These are phyloP conservation scores for Gynostemma pentaphyllum DNA, from an alignment of 306 rosid genomes.

Conservation along the genomic window DNA sequence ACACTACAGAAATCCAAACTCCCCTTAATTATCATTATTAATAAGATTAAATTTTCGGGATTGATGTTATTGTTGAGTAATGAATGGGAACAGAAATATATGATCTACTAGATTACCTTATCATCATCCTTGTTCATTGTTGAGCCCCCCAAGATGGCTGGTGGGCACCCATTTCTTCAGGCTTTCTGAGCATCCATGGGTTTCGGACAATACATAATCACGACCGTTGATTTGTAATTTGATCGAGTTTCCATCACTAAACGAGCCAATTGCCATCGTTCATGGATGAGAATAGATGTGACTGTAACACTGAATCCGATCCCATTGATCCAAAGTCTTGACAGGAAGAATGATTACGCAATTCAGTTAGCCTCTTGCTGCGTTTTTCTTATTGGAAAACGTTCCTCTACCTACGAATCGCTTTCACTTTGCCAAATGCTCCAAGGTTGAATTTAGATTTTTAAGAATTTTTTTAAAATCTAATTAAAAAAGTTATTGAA, in stretches of 20 bases:
- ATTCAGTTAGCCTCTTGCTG: constrained; percentile 3
- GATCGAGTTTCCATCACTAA: background rate
- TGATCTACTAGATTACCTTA: no score
- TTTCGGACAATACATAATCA: background rate
- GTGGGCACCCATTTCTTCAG: background rate
- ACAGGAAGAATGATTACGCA: background rate
- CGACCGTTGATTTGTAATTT: background rate
- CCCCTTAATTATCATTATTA: no score
- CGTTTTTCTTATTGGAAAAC: background rate
- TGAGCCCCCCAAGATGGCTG: background rate
- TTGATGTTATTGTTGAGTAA: background rate
- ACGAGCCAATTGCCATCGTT: background rate
- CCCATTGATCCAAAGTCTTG: background rate
- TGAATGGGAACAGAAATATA: no score
- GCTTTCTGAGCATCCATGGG: background rate
- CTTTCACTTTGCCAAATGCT: background rate
- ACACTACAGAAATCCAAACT: no score
- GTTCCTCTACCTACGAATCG: background rate
- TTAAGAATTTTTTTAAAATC: no score
- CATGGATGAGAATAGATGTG: background rate
- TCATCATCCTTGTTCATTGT: background rate
- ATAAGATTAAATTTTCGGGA: background rate
- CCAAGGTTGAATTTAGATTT: no score
- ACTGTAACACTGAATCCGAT: background rate
- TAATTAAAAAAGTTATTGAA: no score